Evolutionary conservation across 192 early-diverging fungal genomes (phyloP).

Genomic region (Coemansia sp.): DNA sequence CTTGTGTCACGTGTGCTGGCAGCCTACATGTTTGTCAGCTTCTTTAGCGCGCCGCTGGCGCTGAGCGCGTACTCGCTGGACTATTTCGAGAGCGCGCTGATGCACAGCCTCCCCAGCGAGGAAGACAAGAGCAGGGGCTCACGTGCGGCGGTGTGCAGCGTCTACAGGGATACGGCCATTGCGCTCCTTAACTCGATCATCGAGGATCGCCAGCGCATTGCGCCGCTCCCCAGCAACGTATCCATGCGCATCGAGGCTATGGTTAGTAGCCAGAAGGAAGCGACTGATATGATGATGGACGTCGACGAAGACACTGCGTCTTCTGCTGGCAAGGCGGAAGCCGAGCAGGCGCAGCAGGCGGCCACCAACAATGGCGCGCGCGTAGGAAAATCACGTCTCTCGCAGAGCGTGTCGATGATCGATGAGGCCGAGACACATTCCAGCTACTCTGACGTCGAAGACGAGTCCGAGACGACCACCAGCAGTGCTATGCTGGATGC

Average conservation of each 20-base stretch:
- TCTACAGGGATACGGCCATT: slow-evolving; percentile 35
- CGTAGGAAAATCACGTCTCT: background rate
- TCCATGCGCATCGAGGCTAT: slow-evolving; percentile 28
- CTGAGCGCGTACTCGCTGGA: slow-evolving; percentile 76
- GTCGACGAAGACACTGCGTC: slow-evolving; percentile 2
- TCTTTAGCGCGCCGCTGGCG: slow-evolving; percentile 63
- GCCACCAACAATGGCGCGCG: background rate
- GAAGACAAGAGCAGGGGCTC: too few species aligned
- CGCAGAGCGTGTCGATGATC: background rate
- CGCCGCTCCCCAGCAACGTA: slow-evolving; percentile 11
- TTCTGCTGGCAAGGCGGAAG: too few species aligned
- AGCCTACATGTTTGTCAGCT: slow-evolving; percentile 49
- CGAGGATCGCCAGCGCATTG: slow-evolving; percentile 21
- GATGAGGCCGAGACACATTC: background rate
- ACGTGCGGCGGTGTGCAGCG: slow-evolving; percentile 12
- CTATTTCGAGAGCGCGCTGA: slow-evolving; percentile 71
- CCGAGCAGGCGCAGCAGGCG: background rate
- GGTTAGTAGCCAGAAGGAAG: slow-evolving; percentile 8
- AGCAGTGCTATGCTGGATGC: slow-evolving; percentile 11
- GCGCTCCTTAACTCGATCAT: slow-evolving; percentile 53
- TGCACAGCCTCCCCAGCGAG: slow-evolving; percentile 44
- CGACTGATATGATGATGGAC: slow-evolving; percentile 26
- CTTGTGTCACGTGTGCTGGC: slow-evolving; percentile 37
- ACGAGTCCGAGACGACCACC: slow-evolving; percentile 25
- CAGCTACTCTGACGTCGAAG: slow-evolving; percentile 12